Conservation (phyloP, 2,329 filamentous ascomycete genomes). For the Mariannaea elegans region DNA sequence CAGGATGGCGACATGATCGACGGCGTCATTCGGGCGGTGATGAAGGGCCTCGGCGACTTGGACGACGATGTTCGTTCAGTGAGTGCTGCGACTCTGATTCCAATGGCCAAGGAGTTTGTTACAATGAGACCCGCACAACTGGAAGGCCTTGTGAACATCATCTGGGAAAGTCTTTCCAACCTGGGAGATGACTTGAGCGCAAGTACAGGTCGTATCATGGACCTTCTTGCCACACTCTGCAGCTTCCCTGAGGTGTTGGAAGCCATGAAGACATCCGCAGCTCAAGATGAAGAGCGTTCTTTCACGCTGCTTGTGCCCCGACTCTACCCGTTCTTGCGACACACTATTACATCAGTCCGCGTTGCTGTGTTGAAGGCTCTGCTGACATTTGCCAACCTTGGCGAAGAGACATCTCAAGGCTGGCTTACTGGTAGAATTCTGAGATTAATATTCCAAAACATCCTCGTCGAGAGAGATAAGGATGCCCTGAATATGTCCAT, state of each 20-base stretch:
- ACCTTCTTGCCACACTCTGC: constrained; percentile 93
- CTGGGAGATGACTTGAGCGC: constrained; percentile 97
- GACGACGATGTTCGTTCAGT: constrained; percentile 98
- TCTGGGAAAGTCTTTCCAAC: constrained; percentile 97
- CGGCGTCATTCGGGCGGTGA: constrained; percentile 89
- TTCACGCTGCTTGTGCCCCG: constrained; percentile 93
- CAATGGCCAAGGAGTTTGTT: constrained; percentile 95
- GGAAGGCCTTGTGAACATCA: constrained; percentile 86
- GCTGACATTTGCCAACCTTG: constrained; percentile 90
- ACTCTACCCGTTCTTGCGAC: constrained; percentile 93
- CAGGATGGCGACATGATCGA: constrained; percentile 88
- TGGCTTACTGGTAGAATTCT: constrained; percentile 94
- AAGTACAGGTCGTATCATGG: constrained; percentile 98
- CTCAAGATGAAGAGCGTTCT: constrained; percentile 83
- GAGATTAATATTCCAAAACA: constrained; percentile 91
- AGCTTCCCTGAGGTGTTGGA: constrained; percentile 92
- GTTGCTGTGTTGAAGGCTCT: constrained; percentile 92
- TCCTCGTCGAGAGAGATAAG: constrained; percentile 90
- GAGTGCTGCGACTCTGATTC: constrained; percentile 95
- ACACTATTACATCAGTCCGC: constrained; percentile 96
- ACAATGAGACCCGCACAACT: constrained; percentile 81
- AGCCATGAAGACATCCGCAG: constrained; percentile 91
- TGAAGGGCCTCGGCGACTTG: constrained; percentile 89
- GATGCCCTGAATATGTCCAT: constrained; percentile 83
- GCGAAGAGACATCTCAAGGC: constrained; percentile 79